These are phyloP conservation scores for Pisolithus marmoratus DNA, from an alignment of 768 basidiomycete genomes.

Conservation along the genomic window DNA sequence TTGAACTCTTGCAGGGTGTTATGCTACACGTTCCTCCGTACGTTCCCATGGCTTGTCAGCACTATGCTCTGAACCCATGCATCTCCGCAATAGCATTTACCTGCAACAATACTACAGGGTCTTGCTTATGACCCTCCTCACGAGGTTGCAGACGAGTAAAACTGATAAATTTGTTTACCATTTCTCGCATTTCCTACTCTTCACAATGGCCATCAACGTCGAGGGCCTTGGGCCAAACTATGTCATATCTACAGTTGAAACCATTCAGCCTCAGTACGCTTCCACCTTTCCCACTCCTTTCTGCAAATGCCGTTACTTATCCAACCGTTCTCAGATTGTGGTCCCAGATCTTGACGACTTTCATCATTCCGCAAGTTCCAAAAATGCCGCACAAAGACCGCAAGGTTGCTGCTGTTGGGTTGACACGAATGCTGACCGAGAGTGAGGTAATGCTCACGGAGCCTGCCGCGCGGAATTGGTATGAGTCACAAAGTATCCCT, in stretches of 20 bases:
- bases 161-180: slow-evolving; percentile 84
- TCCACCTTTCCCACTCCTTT: background rate
- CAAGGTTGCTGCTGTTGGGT: slow-evolving; percentile 77
- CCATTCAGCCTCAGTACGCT: slow-evolving; percentile 72
- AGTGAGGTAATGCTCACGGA: slow-evolving; percentile 64
- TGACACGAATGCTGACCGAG: slow-evolving; percentile 73
- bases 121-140: slow-evolving; percentile 72
- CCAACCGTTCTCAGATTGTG: slow-evolving; percentile 48
- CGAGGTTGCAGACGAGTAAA: slow-evolving; percentile 80
- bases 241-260: slow-evolving; percentile 71
- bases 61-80: background rate
- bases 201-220: slow-evolving; percentile 67
- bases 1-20: slow-evolving; percentile 80
- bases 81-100: slow-evolving; percentile 37
- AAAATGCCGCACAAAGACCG: slow-evolving; percentile 80
- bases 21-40: slow-evolving; percentile 71
- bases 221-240: slow-evolving; percentile 75
- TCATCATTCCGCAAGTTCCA: slow-evolving; percentile 75
- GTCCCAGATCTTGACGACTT: slow-evolving; percentile 69
- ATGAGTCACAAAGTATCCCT: slow-evolving; percentile 8
- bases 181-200: slow-evolving; percentile 75
- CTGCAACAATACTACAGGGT: slow-evolving; percentile 73
- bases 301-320: background rate
- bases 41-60: slow-evolving; percentile 27
- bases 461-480: slow-evolving; percentile 65